Evolutionary conservation across 371 early-diverging fungal genomes (phyloP), one percentile per base, ranked within the genome.

Genomic region (Neoconidiobolus thromboides): DNA sequence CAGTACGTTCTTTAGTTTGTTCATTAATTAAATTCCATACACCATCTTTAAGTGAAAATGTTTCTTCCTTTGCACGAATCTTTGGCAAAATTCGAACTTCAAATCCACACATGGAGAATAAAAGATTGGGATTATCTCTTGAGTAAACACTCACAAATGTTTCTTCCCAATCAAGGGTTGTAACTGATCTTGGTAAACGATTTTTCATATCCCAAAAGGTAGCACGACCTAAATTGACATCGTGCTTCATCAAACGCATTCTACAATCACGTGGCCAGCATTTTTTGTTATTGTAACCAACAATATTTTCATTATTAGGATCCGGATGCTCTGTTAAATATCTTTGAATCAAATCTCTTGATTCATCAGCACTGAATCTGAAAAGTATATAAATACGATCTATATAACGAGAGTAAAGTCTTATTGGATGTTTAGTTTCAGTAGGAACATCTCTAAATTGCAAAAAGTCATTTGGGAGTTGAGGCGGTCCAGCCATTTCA

Each of bases 151-250:
- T 87, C 43, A 89, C 93, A 65, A 96, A 96, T 10, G 85, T 83
- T 63, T 93, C 92, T 46, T 92, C 93, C 98, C 98, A 98, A 65
- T 98, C 96, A 61, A 98, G 83, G 1, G 96, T 92, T 0, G 97
- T 93, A 63, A 98, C 75, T 26, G 91, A 91, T 59, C 96, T 85
- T 43, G 98, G 98, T 63, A 98, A 76, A 51, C 98, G 81, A 69
- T 94, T 95, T 74, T 92, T 91, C 69, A 98, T 89, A 67, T 96
- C 96, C 96, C 97, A 98, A 67, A 96, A 98, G 9, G 90, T 92
- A 3, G 97, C 97, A 6, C 91, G 79, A 26, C 93, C 93, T 44
- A 91, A 67, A 64, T 89, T 90, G 58, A 98, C 97, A 71, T 98
- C 98, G 71, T 92, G 91, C 75, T 93, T 93, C 93, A 98, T 93